Conservation (phyloP, 768 basidiomycete species). For the Suillus americanus region DNA sequence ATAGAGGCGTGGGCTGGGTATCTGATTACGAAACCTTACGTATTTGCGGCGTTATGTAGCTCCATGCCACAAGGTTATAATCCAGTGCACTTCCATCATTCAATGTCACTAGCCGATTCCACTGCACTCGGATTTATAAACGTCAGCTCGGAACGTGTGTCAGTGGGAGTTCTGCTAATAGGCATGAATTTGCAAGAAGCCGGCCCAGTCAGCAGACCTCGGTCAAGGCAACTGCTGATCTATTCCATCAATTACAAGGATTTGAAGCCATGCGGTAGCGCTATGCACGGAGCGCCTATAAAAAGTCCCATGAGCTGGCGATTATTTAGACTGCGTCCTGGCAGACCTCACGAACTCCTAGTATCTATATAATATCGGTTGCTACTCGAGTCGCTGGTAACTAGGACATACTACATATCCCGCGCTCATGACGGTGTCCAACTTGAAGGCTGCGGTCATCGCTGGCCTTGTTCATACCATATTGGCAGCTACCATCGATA, state of each 20-base stretch:
- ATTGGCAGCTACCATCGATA: conserved; percentile 17
- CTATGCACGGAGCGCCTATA: neutral
- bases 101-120: neutral
- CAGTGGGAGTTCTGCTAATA: neutral
- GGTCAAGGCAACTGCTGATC: neutral
- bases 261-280: neutral
- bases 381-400: neutral
- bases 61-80: neutral
- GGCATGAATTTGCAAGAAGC: neutral
- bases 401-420: neutral
- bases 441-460: conserved; percentile 13
- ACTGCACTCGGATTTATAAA: neutral
- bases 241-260: neutral
- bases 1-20: neutral
- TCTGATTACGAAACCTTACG: neutral
- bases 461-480: conserved; percentile 13
- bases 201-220: neutral
- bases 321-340: neutral
- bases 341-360: neutral
- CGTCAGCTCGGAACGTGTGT: too few relatives aligned
- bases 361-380: neutral
- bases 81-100: too few relatives aligned
- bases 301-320: neutral
- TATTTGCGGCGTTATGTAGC: neutral
- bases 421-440: conserved; percentile 30